Evolutionary conservation across 164 flowering plant genomes (phyloP).

Genomic region (Paratinospora sagittata): DNA sequence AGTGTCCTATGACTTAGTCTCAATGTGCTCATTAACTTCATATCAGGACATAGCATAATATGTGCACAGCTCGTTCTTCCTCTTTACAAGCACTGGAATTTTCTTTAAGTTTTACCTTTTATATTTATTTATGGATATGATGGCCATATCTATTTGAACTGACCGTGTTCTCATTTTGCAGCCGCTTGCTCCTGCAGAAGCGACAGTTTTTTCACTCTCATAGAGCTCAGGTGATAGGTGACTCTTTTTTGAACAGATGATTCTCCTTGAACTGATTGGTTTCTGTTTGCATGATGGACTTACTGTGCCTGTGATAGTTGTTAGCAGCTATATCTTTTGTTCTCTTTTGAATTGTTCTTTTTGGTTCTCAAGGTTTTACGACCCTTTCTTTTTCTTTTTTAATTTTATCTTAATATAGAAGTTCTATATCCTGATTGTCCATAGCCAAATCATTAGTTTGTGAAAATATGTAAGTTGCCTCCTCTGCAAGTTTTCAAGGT

Average conservation of each 20-base stretch:
- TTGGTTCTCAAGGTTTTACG: not conserved
- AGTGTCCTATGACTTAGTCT: too few species aligned
- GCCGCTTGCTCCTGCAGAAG: slow-evolving; percentile 73
- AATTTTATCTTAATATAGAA: not conserved
- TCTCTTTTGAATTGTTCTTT: not conserved
- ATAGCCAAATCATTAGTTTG: not conserved
- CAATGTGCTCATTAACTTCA: too few species aligned
- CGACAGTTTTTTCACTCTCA: slow-evolving; percentile 95
- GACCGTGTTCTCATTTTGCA: slow-evolving; percentile 25
- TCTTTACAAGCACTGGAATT: not conserved
- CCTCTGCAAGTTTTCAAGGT: not conserved
- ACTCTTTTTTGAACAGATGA: not conserved
- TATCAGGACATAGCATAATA: not conserved
- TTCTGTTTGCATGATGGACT: not conserved
- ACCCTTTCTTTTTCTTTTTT: not conserved
- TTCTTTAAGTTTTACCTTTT: not conserved
- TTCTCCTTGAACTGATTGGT: not conserved
- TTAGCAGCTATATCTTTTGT: too few species aligned
- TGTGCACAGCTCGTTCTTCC: not conserved
- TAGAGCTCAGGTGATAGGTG: slow-evolving; percentile 78
- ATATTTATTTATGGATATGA: too few species aligned
- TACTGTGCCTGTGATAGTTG: not conserved
- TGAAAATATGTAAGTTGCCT: not conserved
- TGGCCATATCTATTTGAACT: not conserved
- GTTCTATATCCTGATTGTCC: too few species aligned